Base-by-base conservation (phyloP, 2,329 filamentous ascomycete species). In the Fusarium sp. region DNA sequence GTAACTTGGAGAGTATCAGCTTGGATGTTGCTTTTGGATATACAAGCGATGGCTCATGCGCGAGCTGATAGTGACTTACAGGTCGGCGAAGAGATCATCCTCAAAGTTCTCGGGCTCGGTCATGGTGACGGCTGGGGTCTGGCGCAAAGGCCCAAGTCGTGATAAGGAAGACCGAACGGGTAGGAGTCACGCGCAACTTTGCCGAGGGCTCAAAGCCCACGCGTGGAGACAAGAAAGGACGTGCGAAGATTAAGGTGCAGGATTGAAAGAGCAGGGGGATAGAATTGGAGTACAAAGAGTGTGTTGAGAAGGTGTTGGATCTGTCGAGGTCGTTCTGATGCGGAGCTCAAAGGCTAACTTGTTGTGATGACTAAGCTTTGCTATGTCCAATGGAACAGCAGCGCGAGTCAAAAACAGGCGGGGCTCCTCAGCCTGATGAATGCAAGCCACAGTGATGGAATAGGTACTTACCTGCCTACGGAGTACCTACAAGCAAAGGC, bases 11-110 rank as follows among this genome's bases (percentile, higher is more conserved):
- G 20, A 59, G 42, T 33, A 42, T 72, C 33, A 72, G 70, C 8
- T 44, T 11, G 4, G 6, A 38, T 20, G n/a, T 18, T 27, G 27
- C 27, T 23, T 6, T 4, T 11, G 4, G 23, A 18, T 51, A 34
- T 34, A 31, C 27, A 14, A 42, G 23, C 13, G 13, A 6, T 16
- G 18, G 46, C 13, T 29, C 14, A 25, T n/a, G 18, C 11, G 23
- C 6, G 23, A 33, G n/a, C 7, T 34, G 9, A 20, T 44, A 9
- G 40, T 44, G 33, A 73, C 93, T 82, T 84, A 97, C 93, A 97
- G 88, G 82, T 97, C 94, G 75, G 93, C 93, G 81, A 97, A 97
- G 81, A 97, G 91, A 86, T 97, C 93, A 77, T 97, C 94, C 74
- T 97, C 93, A 73, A 93, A 90, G 73, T 92, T 92, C 77, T 94